Evolutionary conservation across 164 flowering plant species (phyloP).

Genomic region (Macadamia tetraphylla): DNA sequence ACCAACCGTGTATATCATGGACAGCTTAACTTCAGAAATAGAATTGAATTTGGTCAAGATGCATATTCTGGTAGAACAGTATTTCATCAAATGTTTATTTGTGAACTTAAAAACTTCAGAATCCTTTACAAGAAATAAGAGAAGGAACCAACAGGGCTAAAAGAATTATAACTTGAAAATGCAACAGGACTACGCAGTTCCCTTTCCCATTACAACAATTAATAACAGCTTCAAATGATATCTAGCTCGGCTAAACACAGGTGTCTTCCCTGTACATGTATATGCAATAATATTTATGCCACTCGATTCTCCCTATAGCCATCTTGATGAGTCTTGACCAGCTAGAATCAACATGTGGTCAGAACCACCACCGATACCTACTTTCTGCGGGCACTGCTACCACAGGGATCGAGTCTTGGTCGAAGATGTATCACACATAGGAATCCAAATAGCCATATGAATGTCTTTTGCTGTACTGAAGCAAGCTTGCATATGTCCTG

Average conservation of each 20-base stretch:
- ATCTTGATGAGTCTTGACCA: neutral
- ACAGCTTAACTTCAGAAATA: too few relatives aligned
- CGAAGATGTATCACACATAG: neutral
- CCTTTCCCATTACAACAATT: neutral
- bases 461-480: conserved; percentile 4
- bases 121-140: neutral
- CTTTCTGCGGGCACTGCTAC: neutral
- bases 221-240: neutral
- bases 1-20: too few relatives aligned
- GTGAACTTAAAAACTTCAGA: neutral
- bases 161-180: too few relatives aligned
- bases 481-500: conserved; percentile 20
- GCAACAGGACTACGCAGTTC: neutral
- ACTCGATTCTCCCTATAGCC: neutral
- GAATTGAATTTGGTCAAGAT: too few relatives aligned
- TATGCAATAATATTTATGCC: neutral
- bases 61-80: too few relatives aligned
- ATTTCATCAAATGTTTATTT: too few relatives aligned
- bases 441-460: neutral
- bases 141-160: too few relatives aligned
- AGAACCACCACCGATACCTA: neutral
- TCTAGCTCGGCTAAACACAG: neutral
- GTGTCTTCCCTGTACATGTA: neutral
- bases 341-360: neutral
- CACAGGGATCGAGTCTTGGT: neutral